Evolutionary conservation across 768 basidiomycete genomes (phyloP).

Genomic region (Pleurotus tuber-regium): DNA sequence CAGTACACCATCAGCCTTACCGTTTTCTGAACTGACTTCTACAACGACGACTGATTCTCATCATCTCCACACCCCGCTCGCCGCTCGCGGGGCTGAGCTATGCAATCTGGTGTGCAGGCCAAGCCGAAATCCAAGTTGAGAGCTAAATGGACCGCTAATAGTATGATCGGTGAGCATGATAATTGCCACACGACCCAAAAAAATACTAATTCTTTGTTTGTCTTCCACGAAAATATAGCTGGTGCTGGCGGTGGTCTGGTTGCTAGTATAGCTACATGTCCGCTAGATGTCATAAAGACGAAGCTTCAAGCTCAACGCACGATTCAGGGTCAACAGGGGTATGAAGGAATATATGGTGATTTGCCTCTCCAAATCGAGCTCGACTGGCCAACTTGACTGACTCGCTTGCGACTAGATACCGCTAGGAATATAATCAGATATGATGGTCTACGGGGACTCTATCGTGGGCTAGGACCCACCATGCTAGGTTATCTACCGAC

Average conservation of each 20-base stretch:
- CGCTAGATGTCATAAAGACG: slow-evolving; percentile 97
- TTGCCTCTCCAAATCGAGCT: slow-evolving; percentile 13
- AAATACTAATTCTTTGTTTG: slow-evolving; percentile 9
- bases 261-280: slow-evolving; percentile 92
- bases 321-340: slow-evolving; percentile 64
- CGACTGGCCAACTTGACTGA: too few relatives aligned
- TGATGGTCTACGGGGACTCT: slow-evolving; percentile 85
- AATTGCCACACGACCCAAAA: slow-evolving; percentile 14
- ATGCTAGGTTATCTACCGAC: slow-evolving; percentile 96
- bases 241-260: slow-evolving; percentile 95
- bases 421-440: slow-evolving; percentile 52
- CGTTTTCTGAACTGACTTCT: too few relatives aligned
- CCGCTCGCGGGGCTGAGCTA: slow-evolving; percentile 67
- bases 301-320: slow-evolving; percentile 92
- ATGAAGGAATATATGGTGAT: slow-evolving; percentile 75
- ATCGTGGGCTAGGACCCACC: slow-evolving; percentile 96
- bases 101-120: slow-evolving; percentile 38
- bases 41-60: slow-evolving; percentile 21
- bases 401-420: slow-evolving; percentile 53
- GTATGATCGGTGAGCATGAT: slow-evolving; percentile 69
- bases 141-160: slow-evolving; percentile 69
- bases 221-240: slow-evolving; percentile 41
- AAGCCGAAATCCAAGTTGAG: slow-evolving; percentile 26
- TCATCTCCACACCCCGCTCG: slow-evolving; percentile 31
- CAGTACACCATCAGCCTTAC: too few relatives aligned